Conservation (phyloP, 179 eudicot genomes). For the Amaranthus tricolor region DNA sequence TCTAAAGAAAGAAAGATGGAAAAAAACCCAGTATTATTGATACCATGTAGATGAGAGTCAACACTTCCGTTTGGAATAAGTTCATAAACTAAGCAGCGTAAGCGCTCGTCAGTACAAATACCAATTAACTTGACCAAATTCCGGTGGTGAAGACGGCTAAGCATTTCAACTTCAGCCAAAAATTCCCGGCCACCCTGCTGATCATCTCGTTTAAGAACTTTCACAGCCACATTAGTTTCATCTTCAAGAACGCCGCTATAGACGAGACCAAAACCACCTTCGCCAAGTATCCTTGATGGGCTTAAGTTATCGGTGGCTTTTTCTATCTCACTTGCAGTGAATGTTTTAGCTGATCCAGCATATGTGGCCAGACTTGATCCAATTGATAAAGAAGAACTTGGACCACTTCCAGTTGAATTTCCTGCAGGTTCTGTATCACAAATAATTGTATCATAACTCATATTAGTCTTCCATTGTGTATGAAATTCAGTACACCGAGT, state of each 20-base stretch:
- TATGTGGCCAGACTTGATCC: constrained; percentile 68
- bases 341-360: constrained; percentile 80
- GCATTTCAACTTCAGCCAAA: constrained; percentile 95
- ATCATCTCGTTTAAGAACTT: constrained; percentile 88
- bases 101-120: constrained; percentile 72
- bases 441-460: background rate
- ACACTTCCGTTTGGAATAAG: constrained; percentile 90
- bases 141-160: constrained; percentile 90
- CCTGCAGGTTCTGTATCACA: constrained; percentile 32
- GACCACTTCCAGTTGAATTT: constrained; percentile 59
- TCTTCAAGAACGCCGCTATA: constrained; percentile 77
- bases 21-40: background rate
- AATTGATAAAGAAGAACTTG: constrained; percentile 60
- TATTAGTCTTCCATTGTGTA: constrained; percentile 2
- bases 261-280: constrained; percentile 96
- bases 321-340: constrained; percentile 62
- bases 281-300: constrained; percentile 67
- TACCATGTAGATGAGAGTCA: constrained; percentile 98
- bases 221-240: constrained; percentile 76
- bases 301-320: constrained; percentile 74
- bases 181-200: constrained; percentile 94
- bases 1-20: background rate
- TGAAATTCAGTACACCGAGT: background rate
- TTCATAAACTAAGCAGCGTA: constrained; percentile 81
- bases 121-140: constrained; percentile 93